These are phyloP conservation scores for Leccinum truebloodii DNA, from an alignment of 768 basidiomycete genomes.

Conservation along the genomic window DNA sequence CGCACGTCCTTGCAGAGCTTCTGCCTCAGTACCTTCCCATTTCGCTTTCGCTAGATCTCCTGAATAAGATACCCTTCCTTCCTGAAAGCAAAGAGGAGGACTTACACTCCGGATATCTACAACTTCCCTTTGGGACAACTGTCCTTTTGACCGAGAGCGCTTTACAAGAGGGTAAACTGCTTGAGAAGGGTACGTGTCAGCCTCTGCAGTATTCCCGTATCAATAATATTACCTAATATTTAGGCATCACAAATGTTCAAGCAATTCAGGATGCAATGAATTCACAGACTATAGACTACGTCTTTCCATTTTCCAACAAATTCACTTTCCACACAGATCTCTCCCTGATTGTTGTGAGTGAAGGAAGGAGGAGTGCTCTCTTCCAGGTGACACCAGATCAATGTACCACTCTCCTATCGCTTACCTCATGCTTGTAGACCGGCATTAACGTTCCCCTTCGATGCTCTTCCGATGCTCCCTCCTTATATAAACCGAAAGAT, in stretches of 20 bases:
- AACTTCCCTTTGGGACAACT: constrained; percentile 62
- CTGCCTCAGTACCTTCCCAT: constrained; percentile 57
- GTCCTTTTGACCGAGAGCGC: constrained; percentile 67
- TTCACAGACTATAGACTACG: constrained; percentile 67
- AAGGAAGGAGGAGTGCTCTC: constrained; percentile 70
- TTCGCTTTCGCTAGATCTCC: constrained; percentile 58
- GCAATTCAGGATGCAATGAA: constrained; percentile 64
- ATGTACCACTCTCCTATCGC: not conserved
- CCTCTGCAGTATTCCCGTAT: not conserved
- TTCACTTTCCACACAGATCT: constrained; percentile 76
- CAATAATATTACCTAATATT: not conserved
- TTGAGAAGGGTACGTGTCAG: constrained; percentile 43
- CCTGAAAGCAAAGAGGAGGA: constrained; percentile 74
- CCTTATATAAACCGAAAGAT: constrained; percentile 51
- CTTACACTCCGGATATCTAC: constrained; percentile 71
- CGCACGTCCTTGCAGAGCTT: constrained; percentile 54
- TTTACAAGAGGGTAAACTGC: constrained; percentile 66
- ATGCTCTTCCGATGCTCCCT: constrained; percentile 27
- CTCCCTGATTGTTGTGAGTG: constrained; percentile 59
- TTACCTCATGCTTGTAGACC: constrained; percentile 44
- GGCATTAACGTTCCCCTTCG: constrained; percentile 54
- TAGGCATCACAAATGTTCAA: constrained; percentile 65
- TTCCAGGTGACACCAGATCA: constrained; percentile 51
- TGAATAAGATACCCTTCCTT: constrained; percentile 59
- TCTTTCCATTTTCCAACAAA: constrained; percentile 68